These are phyloP conservation scores for Geosmithia putterillii DNA, from an alignment of 2,329 filamentous ascomycete species.

Conservation along the genomic window DNA sequence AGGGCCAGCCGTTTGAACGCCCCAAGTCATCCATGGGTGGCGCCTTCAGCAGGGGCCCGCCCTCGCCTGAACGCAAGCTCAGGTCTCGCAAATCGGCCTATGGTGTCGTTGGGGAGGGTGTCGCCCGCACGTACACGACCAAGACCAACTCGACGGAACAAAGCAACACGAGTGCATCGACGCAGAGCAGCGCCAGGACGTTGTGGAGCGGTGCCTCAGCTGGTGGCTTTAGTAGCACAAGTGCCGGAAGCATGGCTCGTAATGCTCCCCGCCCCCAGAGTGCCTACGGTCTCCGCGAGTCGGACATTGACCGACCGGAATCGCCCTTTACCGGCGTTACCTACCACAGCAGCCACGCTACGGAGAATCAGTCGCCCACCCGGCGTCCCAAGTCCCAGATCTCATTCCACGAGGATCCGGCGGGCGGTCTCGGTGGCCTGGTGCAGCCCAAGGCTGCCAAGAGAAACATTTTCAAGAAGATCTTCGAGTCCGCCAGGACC, in stretches of 20 bases:
- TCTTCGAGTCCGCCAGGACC: conserved; percentile 87
- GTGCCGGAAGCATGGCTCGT: conserved; percentile 82
- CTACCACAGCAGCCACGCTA: conserved; percentile 81
- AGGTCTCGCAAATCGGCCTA: conserved; percentile 63
- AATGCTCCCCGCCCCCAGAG: conserved; percentile 57
- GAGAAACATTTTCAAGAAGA: conserved; percentile 88
- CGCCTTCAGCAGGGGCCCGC: conserved; percentile 2
- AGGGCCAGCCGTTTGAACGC: conserved; percentile 35
- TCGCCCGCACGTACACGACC: conserved; percentile 74
- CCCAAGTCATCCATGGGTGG: conserved; percentile 47
- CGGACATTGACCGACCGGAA: conserved; percentile 42
- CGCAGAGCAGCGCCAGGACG: conserved; percentile 68
- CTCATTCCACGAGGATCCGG: conserved; percentile 52
- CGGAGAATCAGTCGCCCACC: conserved; percentile 19
- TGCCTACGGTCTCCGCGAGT: conserved; percentile 48
- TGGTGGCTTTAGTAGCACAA: conserved; percentile 84
- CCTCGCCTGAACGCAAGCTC: conserved; percentile 30
- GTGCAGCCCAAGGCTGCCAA: conserved; percentile 66
- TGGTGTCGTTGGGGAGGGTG: conserved; percentile 58
- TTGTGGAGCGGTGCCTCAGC: conserved; percentile 92
- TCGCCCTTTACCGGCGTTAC: conserved; percentile 67
- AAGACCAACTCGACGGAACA: conserved; percentile 76
- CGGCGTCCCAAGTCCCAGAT: conserved; percentile 54
- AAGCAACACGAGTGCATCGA: conserved; percentile 62
- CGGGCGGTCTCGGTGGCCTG: conserved; percentile 66